Evolutionary conservation across 306 rosid species (phyloP).

Genomic region (Morella rubra): DNA sequence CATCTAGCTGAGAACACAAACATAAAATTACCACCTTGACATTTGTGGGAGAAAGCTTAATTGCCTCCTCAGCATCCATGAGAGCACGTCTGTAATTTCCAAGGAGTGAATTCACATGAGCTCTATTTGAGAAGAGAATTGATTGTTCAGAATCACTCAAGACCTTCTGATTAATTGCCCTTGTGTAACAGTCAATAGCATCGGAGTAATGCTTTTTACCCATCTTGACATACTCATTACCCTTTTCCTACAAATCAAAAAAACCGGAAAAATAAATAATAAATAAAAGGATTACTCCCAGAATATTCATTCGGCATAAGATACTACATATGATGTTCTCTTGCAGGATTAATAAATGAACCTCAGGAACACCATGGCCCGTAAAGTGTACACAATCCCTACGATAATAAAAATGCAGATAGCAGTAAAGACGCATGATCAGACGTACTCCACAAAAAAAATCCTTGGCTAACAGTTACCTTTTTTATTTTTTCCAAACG

Average conservation of each 20-base stretch:
- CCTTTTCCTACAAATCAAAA: slow-evolving; percentile 68
- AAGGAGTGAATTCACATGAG: slow-evolving; percentile 77
- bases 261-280: slow-evolving; percentile 1
- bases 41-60: slow-evolving; percentile 61
- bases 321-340: not conserved
- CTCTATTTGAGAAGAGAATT: slow-evolving; percentile 69
- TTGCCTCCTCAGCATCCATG: slow-evolving; percentile 70
- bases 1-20: not conserved
- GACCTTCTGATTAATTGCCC: slow-evolving; percentile 74
- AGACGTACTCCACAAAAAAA: not conserved
- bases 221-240: slow-evolving; percentile 68
- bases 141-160: slow-evolving; percentile 61
- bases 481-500: too few species aligned
- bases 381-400: not conserved
- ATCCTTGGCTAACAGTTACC: too few species aligned
- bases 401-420: not conserved
- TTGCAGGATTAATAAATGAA: not conserved
- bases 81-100: slow-evolving; percentile 86
- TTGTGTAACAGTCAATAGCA: slow-evolving; percentile 86
- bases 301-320: not conserved
- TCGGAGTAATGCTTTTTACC: slow-evolving; percentile 83
- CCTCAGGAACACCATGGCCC: not conserved
- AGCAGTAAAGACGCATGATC: not conserved
- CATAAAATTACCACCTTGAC: slow-evolving; percentile 57
- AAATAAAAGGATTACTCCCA: not conserved